Evolutionary conservation across 2,329 filamentous ascomycete genomes (phyloP), one percentile per base, ranked within the genome.

Genomic region (Coniochaeta prunicola): DNA sequence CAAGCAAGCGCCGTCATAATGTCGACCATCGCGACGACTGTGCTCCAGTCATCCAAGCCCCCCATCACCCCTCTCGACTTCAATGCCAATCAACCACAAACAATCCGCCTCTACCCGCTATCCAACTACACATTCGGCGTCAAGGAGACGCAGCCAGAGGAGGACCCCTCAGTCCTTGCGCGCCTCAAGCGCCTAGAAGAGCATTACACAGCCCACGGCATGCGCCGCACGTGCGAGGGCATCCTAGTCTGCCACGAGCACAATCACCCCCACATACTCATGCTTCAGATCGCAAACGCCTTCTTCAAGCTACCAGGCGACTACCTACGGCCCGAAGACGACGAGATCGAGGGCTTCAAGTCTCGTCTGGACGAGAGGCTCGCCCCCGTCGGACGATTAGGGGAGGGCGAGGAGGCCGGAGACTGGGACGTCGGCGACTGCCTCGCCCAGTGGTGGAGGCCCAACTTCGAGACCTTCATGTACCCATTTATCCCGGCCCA

Each of bases 381-480:
- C 57, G 94, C 94, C 1, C 94, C 94, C 1, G 90, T 94, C n/a
- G 91, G 91, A 58, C 87, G 88, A 55, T 86, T 90, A 28, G 90
- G 91, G 61, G 90, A 96, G 73, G 90, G 90, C 56, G 90, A 94
- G 67, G 92, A 93, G 71, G 72, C 74, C 0, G 90, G 90, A 64
- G 91, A 96, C 70, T 99, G 94, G 94, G 84, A 96, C 72, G 86
- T 99, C 66, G 91, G 90, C 66, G 94, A 97, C 72, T 96, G 92
- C 55, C 81, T 99, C 59, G 93, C 94, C 58, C 92, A 97, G 77
- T 99, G 94, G 94, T 99, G 93, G 92, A 83, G 94, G 59, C 94
- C 94, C 58, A 99, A 97, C 79, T 97, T 97, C 72, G 94, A 99
- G 80, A 97, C 94, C 2, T 97, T 97, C 80, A 97, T 99, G 92